These are phyloP conservation scores for Myxozyma vanderwaltii DNA, from an alignment of 805 yeast genomes.

Conservation along the genomic window DNA sequence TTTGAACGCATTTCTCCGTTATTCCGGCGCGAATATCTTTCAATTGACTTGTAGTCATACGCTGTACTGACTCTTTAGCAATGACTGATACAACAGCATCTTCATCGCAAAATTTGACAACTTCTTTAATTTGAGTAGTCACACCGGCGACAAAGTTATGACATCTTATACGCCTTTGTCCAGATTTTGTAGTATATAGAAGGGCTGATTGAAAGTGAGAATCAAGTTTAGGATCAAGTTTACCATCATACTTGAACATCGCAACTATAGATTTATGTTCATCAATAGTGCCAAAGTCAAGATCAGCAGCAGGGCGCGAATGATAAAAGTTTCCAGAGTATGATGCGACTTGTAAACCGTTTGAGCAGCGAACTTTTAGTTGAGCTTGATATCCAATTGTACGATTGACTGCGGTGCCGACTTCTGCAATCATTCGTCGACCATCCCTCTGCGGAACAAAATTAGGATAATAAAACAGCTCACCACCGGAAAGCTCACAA, in stretches of 20 bases:
- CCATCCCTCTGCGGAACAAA: constrained; percentile 74
- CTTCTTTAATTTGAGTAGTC: constrained; percentile 68
- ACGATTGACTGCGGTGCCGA: constrained; percentile 45
- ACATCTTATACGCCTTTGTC: constrained; percentile 82
- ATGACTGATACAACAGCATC: constrained; percentile 60
- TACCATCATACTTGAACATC: constrained; percentile 75
- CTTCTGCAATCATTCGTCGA: constrained; percentile 58
- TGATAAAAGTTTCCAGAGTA: constrained; percentile 64
- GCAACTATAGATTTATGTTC: constrained; percentile 69
- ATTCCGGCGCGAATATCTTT: constrained; percentile 56
- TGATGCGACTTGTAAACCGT: constrained; percentile 76
- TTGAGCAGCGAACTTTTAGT: constrained; percentile 81
- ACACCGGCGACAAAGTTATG: constrained; percentile 81
- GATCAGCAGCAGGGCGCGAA: constrained; percentile 52
- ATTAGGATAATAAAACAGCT: constrained; percentile 61
- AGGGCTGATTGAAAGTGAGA: constrained; percentile 91
- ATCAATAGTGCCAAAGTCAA: constrained; percentile 65
- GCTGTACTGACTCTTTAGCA: constrained; percentile 40
- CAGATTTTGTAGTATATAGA: constrained; percentile 75
- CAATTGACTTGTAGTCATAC: constrained; percentile 37
- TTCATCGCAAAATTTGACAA: constrained; percentile 79
- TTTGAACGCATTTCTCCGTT: constrained; percentile 54
- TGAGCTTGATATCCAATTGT: constrained; percentile 76
- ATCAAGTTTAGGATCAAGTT: constrained; percentile 67
- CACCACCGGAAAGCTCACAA: constrained; percentile 71